Base-by-base conservation (phyloP, 352 stramenopile species). In the Phytophthora macrochlamydospora region DNA sequence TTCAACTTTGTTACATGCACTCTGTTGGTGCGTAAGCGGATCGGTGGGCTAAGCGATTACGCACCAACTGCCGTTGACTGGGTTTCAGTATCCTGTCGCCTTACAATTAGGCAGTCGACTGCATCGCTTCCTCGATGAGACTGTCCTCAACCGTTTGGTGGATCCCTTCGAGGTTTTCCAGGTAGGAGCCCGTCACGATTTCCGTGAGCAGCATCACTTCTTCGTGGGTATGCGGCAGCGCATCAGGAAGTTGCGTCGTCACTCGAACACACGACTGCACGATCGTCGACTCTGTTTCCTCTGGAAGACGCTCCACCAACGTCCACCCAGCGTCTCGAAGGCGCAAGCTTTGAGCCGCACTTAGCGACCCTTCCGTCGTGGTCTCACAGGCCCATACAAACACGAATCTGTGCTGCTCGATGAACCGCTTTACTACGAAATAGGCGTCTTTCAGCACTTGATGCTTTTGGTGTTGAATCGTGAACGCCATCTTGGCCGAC, bases 381-480 rank as follows among this genome's bases (percentile, higher is more conserved):
- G 69, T 72, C 28, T 77, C 56, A 9, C 69, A 77, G 1, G 65
- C 65, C 69, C 69, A 77, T 18, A 71, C 65, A 29, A 77, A 62
- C 24, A 77, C 61, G 42, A 37, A 68, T 28, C 62, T 53, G 28
- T 74, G 30, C 38, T 74, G 56, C 35, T 70, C 60, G 2, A 68
- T 31, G 37, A 54, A 77, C 12, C 60, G 56, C 4, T 72, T 72
- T 11, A 74, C 52, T 2, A 56, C 65, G 29, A 77, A 71, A 50
- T 62, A 75, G 3, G 67, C 71, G 11, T 75, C 67, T 12, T 71
- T 67, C n/a, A 66, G 35, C 35, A 73, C 62, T 28, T 69, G 52
- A 9, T 62, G 50, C n/a, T 71, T 45, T 3, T 73, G 59, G 35
- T 75, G 51, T 2, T 65, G 53, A 8, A 78, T 54, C 1, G 67